Conservation (phyloP, 2,329 filamentous ascomycete species). For the Arthroderma sp. region DNA sequence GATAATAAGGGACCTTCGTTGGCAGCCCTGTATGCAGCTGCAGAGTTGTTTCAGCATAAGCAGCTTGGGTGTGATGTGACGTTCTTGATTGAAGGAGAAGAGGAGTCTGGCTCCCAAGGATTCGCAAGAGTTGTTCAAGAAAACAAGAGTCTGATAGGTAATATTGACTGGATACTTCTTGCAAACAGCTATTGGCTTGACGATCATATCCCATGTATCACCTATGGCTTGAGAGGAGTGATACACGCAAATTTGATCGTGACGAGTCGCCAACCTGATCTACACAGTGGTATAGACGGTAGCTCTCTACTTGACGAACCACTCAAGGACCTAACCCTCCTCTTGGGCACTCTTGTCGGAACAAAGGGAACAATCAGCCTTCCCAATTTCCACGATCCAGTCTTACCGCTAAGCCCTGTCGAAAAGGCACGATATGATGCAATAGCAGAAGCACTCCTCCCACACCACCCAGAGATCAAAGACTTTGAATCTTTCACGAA, state of each 20-base stretch:
- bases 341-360: constrained; percentile 72
- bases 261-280: constrained; percentile 71
- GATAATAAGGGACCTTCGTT: constrained; percentile 97
- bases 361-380: constrained; percentile 69
- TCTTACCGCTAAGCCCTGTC: constrained; percentile 58
- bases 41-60: constrained; percentile 76
- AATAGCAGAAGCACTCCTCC: constrained; percentile 64
- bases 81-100: constrained; percentile 72
- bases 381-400: constrained; percentile 76
- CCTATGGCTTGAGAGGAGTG: constrained; percentile 85
- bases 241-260: constrained; percentile 86
- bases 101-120: constrained; percentile 84
- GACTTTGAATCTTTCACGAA: constrained; percentile 59
- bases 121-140: constrained; percentile 71
- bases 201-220: constrained; percentile 87
- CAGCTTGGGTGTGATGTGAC: constrained; percentile 74
- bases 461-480: constrained; percentile 52
- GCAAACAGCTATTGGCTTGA: constrained; percentile 99
- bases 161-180: constrained; percentile 85
- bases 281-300: constrained; percentile 94
- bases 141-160: constrained; percentile 72
- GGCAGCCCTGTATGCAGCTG: constrained; percentile 84
- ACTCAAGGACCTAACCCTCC: constrained; percentile 73
- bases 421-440: constrained; percentile 74
- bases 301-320: constrained; percentile 77